Evolutionary conservation across 495 filamentous ascomycete species (phyloP).

Genomic region (Annulohypoxylon stygium): DNA sequence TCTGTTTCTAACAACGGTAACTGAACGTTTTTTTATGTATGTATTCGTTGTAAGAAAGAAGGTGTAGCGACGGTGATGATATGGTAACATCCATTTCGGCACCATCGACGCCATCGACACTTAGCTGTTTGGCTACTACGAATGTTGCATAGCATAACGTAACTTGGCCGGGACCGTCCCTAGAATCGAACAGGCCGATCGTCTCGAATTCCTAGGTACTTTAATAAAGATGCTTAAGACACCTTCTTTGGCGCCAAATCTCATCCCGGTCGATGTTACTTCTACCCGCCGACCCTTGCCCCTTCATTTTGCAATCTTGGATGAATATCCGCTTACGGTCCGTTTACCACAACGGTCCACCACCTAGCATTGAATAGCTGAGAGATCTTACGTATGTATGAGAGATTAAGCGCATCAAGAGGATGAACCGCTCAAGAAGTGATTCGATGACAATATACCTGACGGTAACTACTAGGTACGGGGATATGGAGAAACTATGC

Average conservation of each 20-base stretch:
- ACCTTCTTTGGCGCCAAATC: slow-evolving; percentile 25
- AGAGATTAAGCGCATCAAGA: slow-evolving; percentile 18
- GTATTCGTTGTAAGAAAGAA: background rate
- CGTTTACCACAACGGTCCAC: slow-evolving; percentile 31
- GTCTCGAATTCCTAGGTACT: slow-evolving; percentile 29
- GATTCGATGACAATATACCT: slow-evolving; percentile 16
- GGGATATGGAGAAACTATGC: background rate
- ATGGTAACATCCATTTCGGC: slow-evolving; percentile 18
- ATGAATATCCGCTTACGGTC: slow-evolving; percentile 43
- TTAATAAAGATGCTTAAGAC: slow-evolving; percentile 25
- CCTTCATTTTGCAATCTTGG: slow-evolving; percentile 44
- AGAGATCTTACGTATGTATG: slow-evolving; percentile 16
- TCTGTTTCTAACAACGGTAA: slow-evolving; percentile 8
- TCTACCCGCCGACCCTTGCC: slow-evolving; percentile 40
- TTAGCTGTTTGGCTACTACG: background rate
- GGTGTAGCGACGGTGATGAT: slow-evolving; percentile 3
- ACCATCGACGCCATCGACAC: slow-evolving; percentile 10
- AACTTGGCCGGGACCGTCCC: slow-evolving; percentile 19
- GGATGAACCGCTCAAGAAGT: slow-evolving; percentile 8
- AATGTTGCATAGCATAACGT: slow-evolving; percentile 13
- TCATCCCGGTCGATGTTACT: slow-evolving; percentile 24
- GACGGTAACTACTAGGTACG: background rate
- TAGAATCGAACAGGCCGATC: slow-evolving; percentile 26
- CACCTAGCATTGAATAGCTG: background rate
- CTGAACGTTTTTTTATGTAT: background rate